Percentiles rank a stretch among this genome's conserved stretches.
These are phyloP conservation scores for Rhododendron griersonianum DNA, from an alignment of 148 eudicot genomes.

Conservation along the genomic window DNA sequence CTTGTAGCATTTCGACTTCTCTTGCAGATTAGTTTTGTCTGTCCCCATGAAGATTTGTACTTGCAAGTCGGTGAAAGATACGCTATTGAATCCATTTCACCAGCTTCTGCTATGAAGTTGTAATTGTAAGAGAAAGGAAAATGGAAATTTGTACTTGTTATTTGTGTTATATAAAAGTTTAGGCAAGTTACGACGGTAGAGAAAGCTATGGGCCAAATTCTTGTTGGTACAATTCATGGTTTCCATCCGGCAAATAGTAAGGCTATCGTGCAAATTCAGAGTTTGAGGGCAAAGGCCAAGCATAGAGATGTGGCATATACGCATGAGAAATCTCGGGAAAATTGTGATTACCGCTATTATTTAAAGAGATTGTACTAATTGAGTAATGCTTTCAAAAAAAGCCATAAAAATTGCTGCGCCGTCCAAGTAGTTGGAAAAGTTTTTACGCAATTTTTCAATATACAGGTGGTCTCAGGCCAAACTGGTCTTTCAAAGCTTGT, in stretches of 20 bases:
- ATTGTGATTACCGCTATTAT: background rate
- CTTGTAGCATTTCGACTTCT: background rate
- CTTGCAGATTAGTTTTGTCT: background rate
- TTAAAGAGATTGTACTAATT: background rate
- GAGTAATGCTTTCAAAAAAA: background rate
- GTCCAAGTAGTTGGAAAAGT: background rate
- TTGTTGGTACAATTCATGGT: background rate
- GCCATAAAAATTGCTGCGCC: background rate
- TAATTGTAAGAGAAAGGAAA: background rate
- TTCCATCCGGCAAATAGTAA: background rate
- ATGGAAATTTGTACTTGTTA: background rate
- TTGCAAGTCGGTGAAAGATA: background rate
- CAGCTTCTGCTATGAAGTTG: background rate
- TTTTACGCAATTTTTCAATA: background rate
- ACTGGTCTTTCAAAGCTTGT: background rate
- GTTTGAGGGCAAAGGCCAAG: background rate
- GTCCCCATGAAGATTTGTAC: background rate
- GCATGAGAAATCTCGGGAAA: background rate
- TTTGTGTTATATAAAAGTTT: background rate
- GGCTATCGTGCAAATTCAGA: background rate
- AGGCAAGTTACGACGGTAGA: background rate
- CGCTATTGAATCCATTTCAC: too few relatives aligned
- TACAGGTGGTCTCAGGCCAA: background rate
- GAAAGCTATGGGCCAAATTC: background rate
- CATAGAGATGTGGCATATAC: background rate